Base-by-base conservation (phyloP, 2,329 filamentous ascomycete genomes). In the Trichoderma harzianum region DNA sequence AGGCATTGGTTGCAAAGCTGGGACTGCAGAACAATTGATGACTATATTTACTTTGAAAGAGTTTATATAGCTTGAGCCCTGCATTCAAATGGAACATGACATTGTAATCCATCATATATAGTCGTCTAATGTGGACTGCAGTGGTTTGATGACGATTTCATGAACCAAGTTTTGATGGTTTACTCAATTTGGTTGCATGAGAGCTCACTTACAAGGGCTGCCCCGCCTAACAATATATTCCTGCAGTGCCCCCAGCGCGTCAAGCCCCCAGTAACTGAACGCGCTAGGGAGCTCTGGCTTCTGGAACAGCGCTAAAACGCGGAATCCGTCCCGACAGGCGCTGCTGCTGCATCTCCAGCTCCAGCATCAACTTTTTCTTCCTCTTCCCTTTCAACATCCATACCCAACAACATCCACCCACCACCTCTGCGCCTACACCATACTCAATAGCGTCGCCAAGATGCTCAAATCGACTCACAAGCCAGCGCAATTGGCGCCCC, bases 401-500 rank as follows among this genome's bases (percentile, higher is more conserved):
- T 43, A 26, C 5, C 21, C 26, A 53, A 53, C 43, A 11, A 18
- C 60, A n/a, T 32, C 34, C 32, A 24, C 60, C 60, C 47, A 53
- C 60, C 18, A 6, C 21, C 34, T 58, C 58, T 53, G 16, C 28
- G 14, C 3, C 51, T 21, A 12, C 28, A 8, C 18, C 32, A 32
- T 24, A 21, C n/a, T 11, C 5, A 6, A 12, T 28, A 55, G 57
- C 32, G 43, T 34, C 34, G 8, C 34, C 53, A 18, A 39, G 28
- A 73, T 94, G 92, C 84, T 95, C 63, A 94, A 90, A 78, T 93
- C 92, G 24, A 95, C 93, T n/a, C 90, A 95, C 81, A 89, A 88
- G 73, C 86, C 89, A 26, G 75, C 72, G 10, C 75, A 76, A 21
- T 79, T 83, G 47, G 85, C 88, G 60, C 89, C 92, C 43, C 85